phyloP scores from a whole-genome alignment of 805 yeast genomes.

The Candida boidinii region DNA sequence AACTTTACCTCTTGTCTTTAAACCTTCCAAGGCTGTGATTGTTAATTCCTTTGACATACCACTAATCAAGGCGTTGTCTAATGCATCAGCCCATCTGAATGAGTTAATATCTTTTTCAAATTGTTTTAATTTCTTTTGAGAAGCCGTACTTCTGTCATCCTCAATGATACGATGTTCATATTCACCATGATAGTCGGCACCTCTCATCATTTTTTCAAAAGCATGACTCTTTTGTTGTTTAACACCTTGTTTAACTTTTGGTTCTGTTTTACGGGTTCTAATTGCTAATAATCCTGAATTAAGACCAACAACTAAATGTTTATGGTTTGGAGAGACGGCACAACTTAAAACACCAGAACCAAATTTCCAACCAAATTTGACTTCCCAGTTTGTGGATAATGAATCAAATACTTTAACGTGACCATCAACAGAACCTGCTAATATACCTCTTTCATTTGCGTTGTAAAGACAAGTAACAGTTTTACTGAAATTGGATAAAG shows the following conservation, averaged over 20 bases:
- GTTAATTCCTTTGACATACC: constrained; percentile 79
- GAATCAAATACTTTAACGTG: constrained; percentile 93
- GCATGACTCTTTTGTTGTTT: constrained; percentile 46
- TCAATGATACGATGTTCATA: constrained; percentile 66
- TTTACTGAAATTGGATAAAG: constrained; percentile 82
- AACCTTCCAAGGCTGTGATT: constrained; percentile 74
- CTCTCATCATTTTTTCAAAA: constrained; percentile 78
- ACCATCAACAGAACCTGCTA: constrained; percentile 95
- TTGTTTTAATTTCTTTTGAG: constrained; percentile 58
- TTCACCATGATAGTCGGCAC: constrained; percentile 86
- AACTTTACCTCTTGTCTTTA: constrained; percentile 83
- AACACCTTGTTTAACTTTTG: constrained; percentile 43
- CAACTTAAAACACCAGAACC: constrained; percentile 88
- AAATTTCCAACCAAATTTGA: constrained; percentile 94
- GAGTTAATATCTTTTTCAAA: constrained; percentile 81
- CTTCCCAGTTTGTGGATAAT: constrained; percentile 64
- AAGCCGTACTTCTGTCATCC: constrained; percentile 40
- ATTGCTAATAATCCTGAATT: constrained; percentile 84
- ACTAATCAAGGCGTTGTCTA: constrained; percentile 74
- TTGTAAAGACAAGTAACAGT: constrained; percentile 79
- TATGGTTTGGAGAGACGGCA: constrained; percentile 80
- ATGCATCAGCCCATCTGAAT: constrained; percentile 89
- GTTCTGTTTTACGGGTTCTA: constrained; percentile 73
- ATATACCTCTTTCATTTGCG: constrained; percentile 68
- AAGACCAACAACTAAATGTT: constrained; percentile 88